Percentiles rank a stretch among this genome's conserved stretches.
Evolutionary conservation across 257 asterid species (phyloP).

Genomic region (Solanum neorickii): DNA sequence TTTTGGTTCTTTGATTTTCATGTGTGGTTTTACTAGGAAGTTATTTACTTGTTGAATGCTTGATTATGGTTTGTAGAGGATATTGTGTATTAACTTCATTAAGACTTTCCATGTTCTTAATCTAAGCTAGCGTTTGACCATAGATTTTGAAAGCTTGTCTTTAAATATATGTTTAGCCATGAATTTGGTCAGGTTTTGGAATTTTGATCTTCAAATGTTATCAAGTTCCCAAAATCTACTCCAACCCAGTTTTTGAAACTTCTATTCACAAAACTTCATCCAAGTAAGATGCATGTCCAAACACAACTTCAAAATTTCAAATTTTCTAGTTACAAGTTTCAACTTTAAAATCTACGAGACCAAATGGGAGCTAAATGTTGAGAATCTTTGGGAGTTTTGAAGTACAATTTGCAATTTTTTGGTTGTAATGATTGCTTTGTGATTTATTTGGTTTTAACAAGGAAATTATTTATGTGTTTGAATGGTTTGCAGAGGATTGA

Average conservation of each 20-base stretch:
- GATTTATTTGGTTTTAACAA: not conserved
- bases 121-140: not conserved
- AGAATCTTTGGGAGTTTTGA: not conserved
- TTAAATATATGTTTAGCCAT: not conserved
- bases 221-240: not conserved
- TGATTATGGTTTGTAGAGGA: not conserved
- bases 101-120: not conserved
- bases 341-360: not conserved
- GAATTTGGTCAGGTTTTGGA: not conserved
- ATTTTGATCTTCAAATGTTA: not conserved
- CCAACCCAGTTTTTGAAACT: too few relatives aligned
- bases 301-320: not conserved
- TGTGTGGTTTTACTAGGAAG: not conserved
- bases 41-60: not conserved
- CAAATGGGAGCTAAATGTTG: not conserved
- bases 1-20: not conserved
- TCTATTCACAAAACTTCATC: too few relatives aligned
- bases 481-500: slow-evolving; percentile 47
- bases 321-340: not conserved
- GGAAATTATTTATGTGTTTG: not conserved
- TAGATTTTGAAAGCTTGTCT: not conserved
- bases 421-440: not conserved
- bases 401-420: not conserved
- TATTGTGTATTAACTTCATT: not conserved
- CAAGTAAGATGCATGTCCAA: not conserved